Evolutionary conservation across 1,139 yeast genomes (phyloP).

Genomic region (Debaryomyces singareniensis): DNA sequence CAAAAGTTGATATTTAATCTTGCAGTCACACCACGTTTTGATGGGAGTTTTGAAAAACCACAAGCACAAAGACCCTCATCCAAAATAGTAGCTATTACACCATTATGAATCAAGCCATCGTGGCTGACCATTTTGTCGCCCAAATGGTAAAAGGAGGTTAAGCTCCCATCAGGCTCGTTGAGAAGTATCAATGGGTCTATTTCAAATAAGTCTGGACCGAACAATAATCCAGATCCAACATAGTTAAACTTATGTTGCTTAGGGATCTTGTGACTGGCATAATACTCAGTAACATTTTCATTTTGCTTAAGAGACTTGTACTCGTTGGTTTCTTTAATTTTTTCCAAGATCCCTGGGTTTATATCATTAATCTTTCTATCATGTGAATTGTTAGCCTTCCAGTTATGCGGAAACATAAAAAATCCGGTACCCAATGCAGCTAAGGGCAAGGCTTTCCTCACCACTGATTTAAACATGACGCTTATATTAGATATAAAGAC

Average conservation of each 20-base stretch:
- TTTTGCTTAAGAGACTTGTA: slow-evolving; percentile 26
- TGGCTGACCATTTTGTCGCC: slow-evolving; percentile 63
- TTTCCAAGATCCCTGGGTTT: slow-evolving; percentile 23
- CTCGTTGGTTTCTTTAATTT: slow-evolving; percentile 24
- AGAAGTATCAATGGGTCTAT: slow-evolving; percentile 60
- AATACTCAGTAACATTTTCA: slow-evolving; percentile 15
- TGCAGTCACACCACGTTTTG: slow-evolving; percentile 88
- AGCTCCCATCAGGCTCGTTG: slow-evolving; percentile 38
- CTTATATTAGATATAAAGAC: no score
- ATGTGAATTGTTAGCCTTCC: slow-evolving; percentile 23
- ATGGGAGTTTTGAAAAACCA: slow-evolving; percentile 82
- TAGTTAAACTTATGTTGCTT: slow-evolving; percentile 55
- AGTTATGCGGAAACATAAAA: slow-evolving; percentile 35
- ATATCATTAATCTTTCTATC: slow-evolving; percentile 18
- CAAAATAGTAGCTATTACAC: slow-evolving; percentile 71
- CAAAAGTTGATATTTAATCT: slow-evolving; percentile 58
- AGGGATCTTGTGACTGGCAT: slow-evolving; percentile 47
- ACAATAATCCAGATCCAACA: slow-evolving; percentile 61
- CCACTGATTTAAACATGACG: neutral
- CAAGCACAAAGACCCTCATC: slow-evolving; percentile 87
- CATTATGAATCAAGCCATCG: slow-evolving; percentile 80
- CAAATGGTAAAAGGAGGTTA: slow-evolving; percentile 61
- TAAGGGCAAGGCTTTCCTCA: slow-evolving; percentile 23
- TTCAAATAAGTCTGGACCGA: slow-evolving; percentile 56
- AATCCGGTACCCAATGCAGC: slow-evolving; percentile 44